Base-by-base conservation (phyloP, 2,329 filamentous ascomycete species). In the Epichloe gansuensis region DNA sequence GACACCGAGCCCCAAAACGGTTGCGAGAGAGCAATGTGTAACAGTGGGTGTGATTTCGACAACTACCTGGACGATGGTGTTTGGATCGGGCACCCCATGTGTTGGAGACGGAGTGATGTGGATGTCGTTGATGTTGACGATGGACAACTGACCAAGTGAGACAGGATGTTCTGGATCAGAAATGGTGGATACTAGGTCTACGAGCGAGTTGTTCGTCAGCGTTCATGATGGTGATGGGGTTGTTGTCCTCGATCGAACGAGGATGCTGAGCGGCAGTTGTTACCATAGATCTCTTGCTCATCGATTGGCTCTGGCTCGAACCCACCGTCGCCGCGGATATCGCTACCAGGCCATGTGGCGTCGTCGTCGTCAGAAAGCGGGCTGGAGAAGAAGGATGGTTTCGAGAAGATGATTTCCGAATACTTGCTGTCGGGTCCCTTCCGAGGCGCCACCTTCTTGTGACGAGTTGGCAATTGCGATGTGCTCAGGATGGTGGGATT, bases 91-190 rank as follows among this genome's bases (percentile, higher is more conserved):
- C 37, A 65, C 60, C 8, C 66, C 65, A 38, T 63, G 55, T 0
- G 62, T 53, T 5, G 67, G 69, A n/a, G 68, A 63, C 8, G 71
- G 70, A 9, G 70, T 74, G 60, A 98, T 88, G 62, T 81, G 77
- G 61, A 98, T 96, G 69, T 98, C 93, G 35, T 87, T 84, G n/a
- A 98, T 82, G 60, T 94, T 96, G 60, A 98, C 90, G 50, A 98
- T 93, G 37, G 91, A 90, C 42, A 98, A 78, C 62, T 93, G 90
- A 56, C 91, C 93, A 48, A 98, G 80, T 3, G 91, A 95, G 51
- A 96, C 82, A 39, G 93, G 93, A 65, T 98, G 93, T 71, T 98
- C 93, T 2, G 93, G 93, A 68, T 98, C 93, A 25, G 88, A 91
- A 63, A 98, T 96, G 60, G 87, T 86, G 57, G 90, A 88, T 62